phyloP scores from a whole-genome alignment of 805 yeast species.

The Lipomyces spencermartinsiae region DNA sequence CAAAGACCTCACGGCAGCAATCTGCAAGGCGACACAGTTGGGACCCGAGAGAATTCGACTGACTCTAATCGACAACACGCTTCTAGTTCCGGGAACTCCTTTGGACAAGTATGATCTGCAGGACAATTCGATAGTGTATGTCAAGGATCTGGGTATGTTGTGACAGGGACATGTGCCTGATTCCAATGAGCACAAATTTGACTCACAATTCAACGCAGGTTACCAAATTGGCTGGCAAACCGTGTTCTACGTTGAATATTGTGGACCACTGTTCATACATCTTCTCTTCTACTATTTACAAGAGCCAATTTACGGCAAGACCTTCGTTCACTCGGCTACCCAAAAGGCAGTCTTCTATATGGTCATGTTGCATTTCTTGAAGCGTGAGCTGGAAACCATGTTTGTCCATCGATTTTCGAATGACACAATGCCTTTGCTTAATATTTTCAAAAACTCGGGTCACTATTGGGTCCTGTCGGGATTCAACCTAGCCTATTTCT shows the following conservation, averaged over 20 bases:
- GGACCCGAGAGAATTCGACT: constrained; percentile 63
- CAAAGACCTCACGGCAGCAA: constrained; percentile 52
- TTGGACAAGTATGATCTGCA: constrained; percentile 38
- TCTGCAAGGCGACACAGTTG: constrained; percentile 55
- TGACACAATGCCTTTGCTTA: constrained; percentile 90
- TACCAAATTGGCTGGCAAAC: constrained; percentile 92
- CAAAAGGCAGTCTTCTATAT: constrained; percentile 60
- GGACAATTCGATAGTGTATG: constrained; percentile 53
- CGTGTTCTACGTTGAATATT: constrained; percentile 85
- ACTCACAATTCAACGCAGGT: constrained; percentile 24
- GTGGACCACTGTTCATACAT: constrained; percentile 88
- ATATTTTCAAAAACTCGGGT: constrained; percentile 83
- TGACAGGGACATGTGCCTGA: background rate
- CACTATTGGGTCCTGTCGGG: constrained; percentile 98
- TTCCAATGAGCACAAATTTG: background rate
- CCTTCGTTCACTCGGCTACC: constrained; percentile 53
- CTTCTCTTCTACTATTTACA: constrained; percentile 63
- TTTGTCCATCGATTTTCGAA: constrained; percentile 84
- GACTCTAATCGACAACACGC: constrained; percentile 46
- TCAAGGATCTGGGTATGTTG: constrained; percentile 77
- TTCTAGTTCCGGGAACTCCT: constrained; percentile 21
- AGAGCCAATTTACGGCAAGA: constrained; percentile 46
- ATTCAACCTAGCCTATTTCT: constrained; percentile 56
- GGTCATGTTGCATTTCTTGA: constrained; percentile 76
- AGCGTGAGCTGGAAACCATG: constrained; percentile 87